Percentiles rank a stretch among this genome's conserved stretches.
These are phyloP conservation scores for Trichaptum fuscoviolaceum DNA, from an alignment of 768 basidiomycete genomes.

Conservation along the genomic window DNA sequence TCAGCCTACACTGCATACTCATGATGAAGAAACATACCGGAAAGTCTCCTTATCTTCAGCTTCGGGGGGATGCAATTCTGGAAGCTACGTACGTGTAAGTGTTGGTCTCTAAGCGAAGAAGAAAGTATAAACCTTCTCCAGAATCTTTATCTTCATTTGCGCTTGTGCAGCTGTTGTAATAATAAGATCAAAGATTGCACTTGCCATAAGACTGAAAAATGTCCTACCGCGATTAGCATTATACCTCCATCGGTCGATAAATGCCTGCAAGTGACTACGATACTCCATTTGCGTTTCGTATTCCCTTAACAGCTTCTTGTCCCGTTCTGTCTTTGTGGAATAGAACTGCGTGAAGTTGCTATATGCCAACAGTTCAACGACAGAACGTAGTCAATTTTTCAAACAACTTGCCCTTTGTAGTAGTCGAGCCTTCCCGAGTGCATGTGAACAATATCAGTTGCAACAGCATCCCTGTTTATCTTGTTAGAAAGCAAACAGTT, in stretches of 20 bases:
- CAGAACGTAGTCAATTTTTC: neutral
- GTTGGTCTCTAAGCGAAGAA: no score
- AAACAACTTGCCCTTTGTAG: slow-evolving; percentile 78
- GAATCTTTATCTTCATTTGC: slow-evolving; percentile 68
- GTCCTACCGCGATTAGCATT: slow-evolving; percentile 84
- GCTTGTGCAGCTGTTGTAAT: slow-evolving; percentile 72
- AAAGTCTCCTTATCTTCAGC: slow-evolving; percentile 90
- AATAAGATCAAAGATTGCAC: neutral
- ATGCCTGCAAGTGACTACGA: slow-evolving; percentile 91
- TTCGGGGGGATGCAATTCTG: slow-evolving; percentile 90
- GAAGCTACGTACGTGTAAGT: slow-evolving; percentile 47
- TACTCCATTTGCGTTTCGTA: slow-evolving; percentile 97
- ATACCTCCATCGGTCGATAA: slow-evolving; percentile 98
- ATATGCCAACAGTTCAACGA: neutral
- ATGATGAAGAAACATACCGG: slow-evolving; percentile 44
- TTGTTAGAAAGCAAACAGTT: neutral
- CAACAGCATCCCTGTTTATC: slow-evolving; percentile 73
- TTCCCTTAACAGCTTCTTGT: slow-evolving; percentile 86
- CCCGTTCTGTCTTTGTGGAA: slow-evolving; percentile 94
- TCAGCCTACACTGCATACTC: neutral
- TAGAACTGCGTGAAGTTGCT: slow-evolving; percentile 99
- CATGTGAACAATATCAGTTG: slow-evolving; percentile 97
- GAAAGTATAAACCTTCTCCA: slow-evolving; percentile 55
- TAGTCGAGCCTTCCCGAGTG: slow-evolving; percentile 92
- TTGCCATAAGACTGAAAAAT: slow-evolving; percentile 7